Evolutionary conservation across 83 land plant species (phyloP).

Genomic region (Picea mariana): DNA sequence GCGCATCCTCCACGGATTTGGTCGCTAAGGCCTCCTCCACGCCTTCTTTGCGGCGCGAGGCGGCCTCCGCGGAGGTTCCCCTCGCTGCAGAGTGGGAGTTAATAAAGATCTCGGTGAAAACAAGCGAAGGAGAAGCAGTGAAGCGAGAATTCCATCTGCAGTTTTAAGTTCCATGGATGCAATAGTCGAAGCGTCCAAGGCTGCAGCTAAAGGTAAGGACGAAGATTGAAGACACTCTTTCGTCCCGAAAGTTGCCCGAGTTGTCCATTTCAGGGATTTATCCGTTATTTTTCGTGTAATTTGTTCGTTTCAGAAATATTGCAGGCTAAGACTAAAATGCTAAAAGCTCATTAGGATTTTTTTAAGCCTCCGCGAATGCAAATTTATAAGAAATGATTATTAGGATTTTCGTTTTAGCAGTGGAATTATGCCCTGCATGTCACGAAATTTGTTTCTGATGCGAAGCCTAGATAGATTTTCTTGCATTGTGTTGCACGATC

Average conservation of each 20-base stretch:
- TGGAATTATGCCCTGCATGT: too few relatives aligned
- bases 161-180: conserved; percentile 21
- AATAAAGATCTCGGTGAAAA: conserved; percentile 5
- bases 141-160: neutral
- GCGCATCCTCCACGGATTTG: conserved; percentile 3
- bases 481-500: too few relatives aligned
- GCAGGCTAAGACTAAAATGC: neutral
- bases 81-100: conserved; percentile 22
- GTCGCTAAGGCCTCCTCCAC: neutral
- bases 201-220: conserved; percentile 32
- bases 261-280: neutral
- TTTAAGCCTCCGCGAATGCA: too few relatives aligned
- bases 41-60: conserved; percentile 1
- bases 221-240: too few relatives aligned
- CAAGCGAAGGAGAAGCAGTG: neutral
- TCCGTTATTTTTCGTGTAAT: neutral
- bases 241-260: neutral
- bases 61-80: conserved; percentile 19
- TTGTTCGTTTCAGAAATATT: neutral
- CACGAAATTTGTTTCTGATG: too few relatives aligned
- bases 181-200: conserved; percentile 34
- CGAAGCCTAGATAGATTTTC: too few relatives aligned
- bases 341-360: too few relatives aligned
- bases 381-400: too few relatives aligned
- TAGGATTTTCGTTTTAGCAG: too few relatives aligned